Base-by-base conservation (phyloP, 352 stramenopile genomes). In the Elongisporangium anandrum region DNA sequence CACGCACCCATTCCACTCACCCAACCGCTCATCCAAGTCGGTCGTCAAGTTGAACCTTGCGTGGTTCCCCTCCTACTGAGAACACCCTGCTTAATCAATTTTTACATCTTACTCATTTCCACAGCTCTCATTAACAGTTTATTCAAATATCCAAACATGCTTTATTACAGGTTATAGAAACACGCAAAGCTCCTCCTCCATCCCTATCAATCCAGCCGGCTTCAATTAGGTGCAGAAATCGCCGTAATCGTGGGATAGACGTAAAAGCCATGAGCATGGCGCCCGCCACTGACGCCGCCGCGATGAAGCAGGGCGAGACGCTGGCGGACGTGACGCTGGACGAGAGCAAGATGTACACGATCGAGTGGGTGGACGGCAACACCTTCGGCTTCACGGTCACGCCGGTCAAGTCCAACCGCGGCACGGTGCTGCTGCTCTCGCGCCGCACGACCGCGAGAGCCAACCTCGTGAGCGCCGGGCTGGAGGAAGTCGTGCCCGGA, bases 271-370 rank as follows among this genome's bases (percentile, higher is more conserved):
- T 61, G 55, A 65, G 54, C 60, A 10, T 53, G 60, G 39, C 23
- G 58, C 57, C 50, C 21, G 34, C 23, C 39, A 59, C 22, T 9
- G 50, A 59, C 39, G 47, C 34, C 47, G 29, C 58, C 45, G 56
- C 69, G 16, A 54, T 75, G 50, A 62, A 74, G 61, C 68, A 63
- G n/a, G 65, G 60, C 16, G 62, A 69, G 63, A 71, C 61, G 53
- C 62, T 59, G 23, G 57, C 56, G 39, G 75, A 75, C 49, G 65
- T 91, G 51, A 64, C 70, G 49, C 72, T 91, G 17, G 75, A 91
- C 58, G 78, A 91, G 67, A 75, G 74, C 62, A 78, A 86, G 57
- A 91, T 91, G 81, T 91, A 91, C 65, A 79, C 77, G 8, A 77
- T 86, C 51, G 71, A 88, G 64, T 91, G 81, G 81, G 66, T 67